Base-by-base conservation (phyloP, 495 filamentous ascomycete species). In the Tetracladium marchalianum region DNA sequence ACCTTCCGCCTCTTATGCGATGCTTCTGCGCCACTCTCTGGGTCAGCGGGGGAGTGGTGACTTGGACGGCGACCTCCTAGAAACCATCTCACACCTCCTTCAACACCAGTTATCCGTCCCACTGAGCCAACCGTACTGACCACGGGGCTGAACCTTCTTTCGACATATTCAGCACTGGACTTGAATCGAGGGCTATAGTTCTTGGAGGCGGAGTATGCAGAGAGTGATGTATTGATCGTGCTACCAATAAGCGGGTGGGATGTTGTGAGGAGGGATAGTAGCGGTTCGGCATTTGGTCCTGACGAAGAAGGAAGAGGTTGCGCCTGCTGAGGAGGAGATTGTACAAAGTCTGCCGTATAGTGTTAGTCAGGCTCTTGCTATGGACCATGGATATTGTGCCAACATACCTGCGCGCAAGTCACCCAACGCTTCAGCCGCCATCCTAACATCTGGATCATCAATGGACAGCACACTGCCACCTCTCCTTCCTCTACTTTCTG, bases 171-270 rank as follows among this genome's bases (percentile, higher is more conserved):
- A 34, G 85, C 87, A 50, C 85, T 75, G 35, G 82, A 81, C 55
- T 83, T 86, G 64, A 95, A 82, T 2, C 84, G 76, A 0, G 89
- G 87, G 5, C 85, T 88, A 58, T 92, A 92, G 18, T 84, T 84
- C 62, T 97, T 95, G 13, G 84, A 84, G 4, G 72, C 78, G 27
- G 79, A 76, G 58, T 95, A 97, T 2, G 84, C 85, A 24, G 82
- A 84, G 1, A 88, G 70, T 0, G 87, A 89, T 37, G 79, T 81
- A 55, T 82, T 82, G 51, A 95, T 87, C 0, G 87, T 84, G 9
- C 83, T 82, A 1, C 81, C 84, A 27, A 93, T 72, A 41, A 87
- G 68, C 11, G 87, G 86, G 53, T 93, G 85, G 2, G 80, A 78
- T 2, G 84, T 81, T 4, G 85, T 89, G 9, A 95, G 68, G 31